Evolutionary conservation across 805 yeast genomes (phyloP).

Genomic region (Suhomyces emberorum): DNA sequence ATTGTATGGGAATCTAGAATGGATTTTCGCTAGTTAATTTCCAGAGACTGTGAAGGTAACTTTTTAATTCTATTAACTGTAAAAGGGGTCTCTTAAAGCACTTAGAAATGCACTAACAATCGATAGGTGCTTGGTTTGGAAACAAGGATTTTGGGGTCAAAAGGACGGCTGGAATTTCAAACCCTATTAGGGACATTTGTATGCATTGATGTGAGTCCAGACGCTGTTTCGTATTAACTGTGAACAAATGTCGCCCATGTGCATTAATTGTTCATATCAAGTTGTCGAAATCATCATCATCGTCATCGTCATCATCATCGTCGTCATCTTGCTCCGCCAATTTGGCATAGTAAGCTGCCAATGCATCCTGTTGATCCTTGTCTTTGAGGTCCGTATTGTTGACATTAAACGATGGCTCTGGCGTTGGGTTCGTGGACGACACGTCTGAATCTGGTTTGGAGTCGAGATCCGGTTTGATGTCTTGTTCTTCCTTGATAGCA

Average conservation of each 20-base stretch:
- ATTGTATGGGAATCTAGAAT: too few species aligned
- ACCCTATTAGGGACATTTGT: too few species aligned
- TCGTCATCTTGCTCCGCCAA: conserved; percentile 66
- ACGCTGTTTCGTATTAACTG: too few species aligned
- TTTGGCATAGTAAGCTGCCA: conserved; percentile 66
- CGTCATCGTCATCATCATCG: conserved; percentile 58
- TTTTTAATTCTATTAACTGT: too few species aligned
- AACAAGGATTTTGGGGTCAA: too few species aligned
- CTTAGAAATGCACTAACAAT: too few species aligned
- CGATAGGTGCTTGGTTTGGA: too few species aligned
- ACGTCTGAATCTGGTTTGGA: conserved; percentile 7
- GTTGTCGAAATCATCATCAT: conserved; percentile 39
- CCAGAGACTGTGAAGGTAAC: too few species aligned
- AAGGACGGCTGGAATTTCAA: too few species aligned
- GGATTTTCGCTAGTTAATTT: too few species aligned
- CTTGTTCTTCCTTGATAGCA: conserved; percentile 11
- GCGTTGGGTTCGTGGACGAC: conserved; percentile 1
- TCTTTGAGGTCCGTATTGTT: conserved; percentile 36
- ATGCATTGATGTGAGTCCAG: too few species aligned
- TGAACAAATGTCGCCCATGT: background rate
- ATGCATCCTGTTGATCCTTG: conserved; percentile 67
- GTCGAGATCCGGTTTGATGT: background rate
- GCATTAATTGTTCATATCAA: conserved; percentile 9
- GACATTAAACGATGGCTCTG: conserved; percentile 2
- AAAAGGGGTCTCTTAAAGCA: too few species aligned